Conservation (phyloP, 2,329 filamentous ascomycete species). For the Arachnomyces sp. region DNA sequence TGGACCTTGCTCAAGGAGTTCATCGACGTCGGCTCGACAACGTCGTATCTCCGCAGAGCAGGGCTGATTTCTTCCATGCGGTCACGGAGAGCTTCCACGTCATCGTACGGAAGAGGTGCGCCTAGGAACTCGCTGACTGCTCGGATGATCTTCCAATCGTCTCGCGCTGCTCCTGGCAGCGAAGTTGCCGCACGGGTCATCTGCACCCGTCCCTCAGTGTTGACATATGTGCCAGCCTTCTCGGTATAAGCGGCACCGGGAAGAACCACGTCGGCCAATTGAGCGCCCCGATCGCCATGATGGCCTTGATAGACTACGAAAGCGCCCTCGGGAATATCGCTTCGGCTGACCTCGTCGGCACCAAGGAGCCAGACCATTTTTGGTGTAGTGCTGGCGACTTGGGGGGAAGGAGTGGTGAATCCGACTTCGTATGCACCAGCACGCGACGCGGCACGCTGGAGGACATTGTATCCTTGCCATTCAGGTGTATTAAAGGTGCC, state of each 20-base stretch:
- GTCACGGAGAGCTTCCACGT: slow-evolving; percentile 79
- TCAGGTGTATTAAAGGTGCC: slow-evolving; percentile 77
- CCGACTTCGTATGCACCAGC: slow-evolving; percentile 92
- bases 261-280: slow-evolving; percentile 87
- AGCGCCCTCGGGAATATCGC: slow-evolving; percentile 87
- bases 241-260: slow-evolving; percentile 95
- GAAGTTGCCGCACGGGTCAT: slow-evolving; percentile 85
- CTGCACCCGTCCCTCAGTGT: slow-evolving; percentile 94
- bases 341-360: slow-evolving; percentile 78
- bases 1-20: slow-evolving; percentile 80
- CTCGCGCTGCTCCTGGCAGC: slow-evolving; percentile 78
- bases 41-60: slow-evolving; percentile 78
- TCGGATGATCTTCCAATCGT: slow-evolving; percentile 98
- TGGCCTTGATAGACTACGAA: slow-evolving; percentile 98
- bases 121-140: slow-evolving; percentile 87
- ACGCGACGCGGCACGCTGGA: slow-evolving; percentile 87
- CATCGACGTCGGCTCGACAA: slow-evolving; percentile 73
- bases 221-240: slow-evolving; percentile 92
- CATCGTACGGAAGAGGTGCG: slow-evolving; percentile 80
- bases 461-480: slow-evolving; percentile 96
- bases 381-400: slow-evolving; percentile 73
- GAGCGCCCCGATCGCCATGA: slow-evolving; percentile 87
- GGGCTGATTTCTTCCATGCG: slow-evolving; percentile 94
- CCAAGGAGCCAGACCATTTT: slow-evolving; percentile 97
- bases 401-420: slow-evolving; percentile 75